A percentile compares a stretch with the other conserved stretches of the same genome.
These are phyloP conservation scores for Heliosperma pusillum DNA, from an alignment of 148 eudicot species.

Conservation along the genomic window DNA sequence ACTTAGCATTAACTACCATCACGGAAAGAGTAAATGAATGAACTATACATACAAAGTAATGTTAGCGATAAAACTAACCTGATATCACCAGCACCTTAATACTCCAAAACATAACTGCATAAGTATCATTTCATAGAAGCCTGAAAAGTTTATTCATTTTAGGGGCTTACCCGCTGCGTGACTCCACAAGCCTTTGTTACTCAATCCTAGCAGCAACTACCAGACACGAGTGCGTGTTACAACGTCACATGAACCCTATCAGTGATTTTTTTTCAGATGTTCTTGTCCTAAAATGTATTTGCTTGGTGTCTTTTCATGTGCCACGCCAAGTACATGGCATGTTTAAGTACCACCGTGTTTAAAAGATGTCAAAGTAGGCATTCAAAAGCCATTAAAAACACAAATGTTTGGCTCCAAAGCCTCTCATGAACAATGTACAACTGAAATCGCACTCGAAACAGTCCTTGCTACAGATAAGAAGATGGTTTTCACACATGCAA, in stretches of 20 bases:
- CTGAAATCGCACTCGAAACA: background rate
- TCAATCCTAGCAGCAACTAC: background rate
- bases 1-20: too few species aligned
- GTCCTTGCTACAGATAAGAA: background rate
- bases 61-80: too few species aligned
- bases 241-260: background rate
- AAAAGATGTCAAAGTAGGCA: background rate
- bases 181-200: background rate
- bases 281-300: background rate
- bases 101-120: too few species aligned
- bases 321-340: too few species aligned
- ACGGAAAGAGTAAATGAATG: too few species aligned
- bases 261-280: background rate
- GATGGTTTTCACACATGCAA: conserved; percentile 19
- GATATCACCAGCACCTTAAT: too few species aligned
- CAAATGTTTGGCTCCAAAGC: background rate
- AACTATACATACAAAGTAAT: too few species aligned
- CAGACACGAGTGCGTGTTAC: background rate
- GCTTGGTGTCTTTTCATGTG: background rate
- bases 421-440: background rate
- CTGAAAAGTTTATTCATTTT: background rate
- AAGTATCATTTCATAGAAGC: background rate
- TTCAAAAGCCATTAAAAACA: background rate
- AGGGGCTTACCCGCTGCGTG: background rate
- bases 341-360: too few species aligned